These are phyloP conservation scores for Stromatinia cepivora DNA, from an alignment of 2,329 filamentous ascomycete species.

Conservation along the genomic window DNA sequence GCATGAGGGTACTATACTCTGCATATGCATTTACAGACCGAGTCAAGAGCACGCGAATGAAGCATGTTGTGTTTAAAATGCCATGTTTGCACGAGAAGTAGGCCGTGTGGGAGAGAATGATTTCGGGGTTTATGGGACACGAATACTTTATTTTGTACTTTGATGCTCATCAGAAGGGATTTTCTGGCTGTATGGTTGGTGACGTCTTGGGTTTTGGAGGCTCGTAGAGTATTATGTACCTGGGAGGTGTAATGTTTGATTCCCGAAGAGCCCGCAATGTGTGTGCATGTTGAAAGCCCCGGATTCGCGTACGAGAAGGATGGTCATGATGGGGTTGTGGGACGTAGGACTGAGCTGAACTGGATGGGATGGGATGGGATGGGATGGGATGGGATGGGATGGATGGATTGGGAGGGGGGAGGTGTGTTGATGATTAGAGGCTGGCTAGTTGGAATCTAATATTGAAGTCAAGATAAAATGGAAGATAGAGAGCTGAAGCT, in stretches of 20 bases:
- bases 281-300: background rate
- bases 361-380: background rate
- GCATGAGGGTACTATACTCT: background rate
- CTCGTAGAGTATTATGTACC: background rate
- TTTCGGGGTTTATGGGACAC: background rate
- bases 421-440: background rate
- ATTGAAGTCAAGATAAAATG: background rate
- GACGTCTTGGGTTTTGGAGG: background rate
- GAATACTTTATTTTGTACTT: background rate
- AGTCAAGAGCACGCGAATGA: slow-evolving; percentile 1
- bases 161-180: background rate
- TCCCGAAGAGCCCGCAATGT: slow-evolving; percentile 3
- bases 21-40: background rate
- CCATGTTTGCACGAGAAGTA: slow-evolving; percentile 13
- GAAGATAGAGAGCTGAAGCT: background rate
- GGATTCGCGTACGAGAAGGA: background rate
- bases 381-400: background rate
- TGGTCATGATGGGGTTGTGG: background rate
- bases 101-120: background rate
- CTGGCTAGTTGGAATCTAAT: too few species aligned
- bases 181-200: background rate
- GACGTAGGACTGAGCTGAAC: background rate
- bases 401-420: background rate
- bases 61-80: background rate
- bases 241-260: background rate